phyloP scores from a whole-genome alignment of 2,329 filamentous ascomycete genomes.

The Cadophora luteo-olivacea region DNA sequence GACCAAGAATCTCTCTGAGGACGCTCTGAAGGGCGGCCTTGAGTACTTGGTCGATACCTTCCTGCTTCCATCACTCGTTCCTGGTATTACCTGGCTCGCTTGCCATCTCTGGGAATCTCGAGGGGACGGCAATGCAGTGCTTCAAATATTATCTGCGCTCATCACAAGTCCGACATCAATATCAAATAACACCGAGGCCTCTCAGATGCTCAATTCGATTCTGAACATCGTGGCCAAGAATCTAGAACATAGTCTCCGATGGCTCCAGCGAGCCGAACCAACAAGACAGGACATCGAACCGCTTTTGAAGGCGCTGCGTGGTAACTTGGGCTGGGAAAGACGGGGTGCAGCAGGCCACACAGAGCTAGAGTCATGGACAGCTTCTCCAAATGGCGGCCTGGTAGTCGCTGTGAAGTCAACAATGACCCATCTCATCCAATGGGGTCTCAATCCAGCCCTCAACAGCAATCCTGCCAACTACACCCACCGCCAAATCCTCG shows the following conservation, averaged over 20 bases:
- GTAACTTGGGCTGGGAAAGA: constrained; percentile 63
- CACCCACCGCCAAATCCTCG: constrained; percentile 73
- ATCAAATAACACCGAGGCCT: constrained; percentile 66
- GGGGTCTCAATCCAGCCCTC: constrained; percentile 64
- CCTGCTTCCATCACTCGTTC: constrained; percentile 77
- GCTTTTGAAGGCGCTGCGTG: constrained; percentile 68
- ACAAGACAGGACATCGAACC: constrained; percentile 73
- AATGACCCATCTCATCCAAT: constrained; percentile 68
- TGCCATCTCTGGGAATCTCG: constrained; percentile 73
- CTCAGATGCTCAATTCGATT: constrained; percentile 72
- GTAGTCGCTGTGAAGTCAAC: constrained; percentile 63
- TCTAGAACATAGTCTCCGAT: constrained; percentile 70
- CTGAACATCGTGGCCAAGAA: constrained; percentile 74
- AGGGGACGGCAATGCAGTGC: constrained; percentile 69
- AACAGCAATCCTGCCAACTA: constrained; percentile 69
- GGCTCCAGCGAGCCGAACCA: constrained; percentile 70
- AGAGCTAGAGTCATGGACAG: constrained; percentile 73
- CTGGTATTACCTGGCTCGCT: constrained; percentile 74
- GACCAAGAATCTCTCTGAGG: constrained; percentile 69
- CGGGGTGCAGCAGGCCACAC: constrained; percentile 67
- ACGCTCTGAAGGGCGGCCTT: constrained; percentile 75
- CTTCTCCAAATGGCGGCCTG: constrained; percentile 61
- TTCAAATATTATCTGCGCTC: constrained; percentile 76
- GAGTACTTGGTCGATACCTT: constrained; percentile 85
- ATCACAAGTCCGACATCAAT: constrained; percentile 70